A percentile compares a stretch with the other conserved stretches of the same genome.
phyloP scores from a whole-genome alignment of 1,284 basidiomycete genomes.

The Calocybe gambosa region DNA sequence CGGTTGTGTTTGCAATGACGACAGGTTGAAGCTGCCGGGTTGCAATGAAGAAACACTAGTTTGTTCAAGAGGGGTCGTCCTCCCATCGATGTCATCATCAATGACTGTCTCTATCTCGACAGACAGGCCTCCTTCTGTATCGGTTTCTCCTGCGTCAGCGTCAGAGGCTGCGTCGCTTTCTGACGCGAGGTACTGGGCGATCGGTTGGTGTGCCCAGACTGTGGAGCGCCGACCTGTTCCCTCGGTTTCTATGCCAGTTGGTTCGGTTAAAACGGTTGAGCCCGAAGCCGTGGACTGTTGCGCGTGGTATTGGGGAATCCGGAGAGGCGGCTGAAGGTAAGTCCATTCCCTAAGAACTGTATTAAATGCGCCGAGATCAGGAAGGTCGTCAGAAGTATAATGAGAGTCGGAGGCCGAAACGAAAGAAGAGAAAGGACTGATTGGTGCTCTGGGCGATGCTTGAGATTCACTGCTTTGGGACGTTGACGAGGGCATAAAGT shows the following conservation, averaged over 20 bases:
- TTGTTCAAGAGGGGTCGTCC: background rate
- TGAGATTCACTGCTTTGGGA: slow-evolving; percentile 4
- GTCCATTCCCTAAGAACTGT: slow-evolving; percentile 64
- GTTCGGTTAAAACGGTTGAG: slow-evolving; percentile 7
- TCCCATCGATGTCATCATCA: slow-evolving; percentile 12
- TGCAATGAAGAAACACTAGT: background rate
- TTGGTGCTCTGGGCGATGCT: slow-evolving; percentile 4
- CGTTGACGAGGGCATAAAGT: slow-evolving; percentile 3
- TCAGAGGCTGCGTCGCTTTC: slow-evolving; percentile 3
- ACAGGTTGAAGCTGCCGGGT: slow-evolving; percentile 6
- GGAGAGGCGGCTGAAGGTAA: slow-evolving; percentile 22
- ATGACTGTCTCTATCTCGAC: slow-evolving; percentile 29
- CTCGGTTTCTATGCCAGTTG: slow-evolving; percentile 29
- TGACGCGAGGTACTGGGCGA: slow-evolving; percentile 49
- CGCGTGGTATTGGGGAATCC: slow-evolving; percentile 16
- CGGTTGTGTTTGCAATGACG: slow-evolving; percentile 12
- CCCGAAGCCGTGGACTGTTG: slow-evolving; percentile 18
- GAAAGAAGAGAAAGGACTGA: slow-evolving; percentile 6
- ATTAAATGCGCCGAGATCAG: slow-evolving; percentile 71
- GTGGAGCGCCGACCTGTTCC: slow-evolving; percentile 39
- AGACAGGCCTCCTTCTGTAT: slow-evolving; percentile 25
- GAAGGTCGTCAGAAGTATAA: slow-evolving; percentile 65
- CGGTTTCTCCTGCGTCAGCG: slow-evolving; percentile 8
- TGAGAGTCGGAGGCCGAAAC: slow-evolving; percentile 12
- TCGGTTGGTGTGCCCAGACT: slow-evolving; percentile 59